phyloP scores from a whole-genome alignment of 495 filamentous ascomycete species.

The Symbiotaphrina buchneri region DNA sequence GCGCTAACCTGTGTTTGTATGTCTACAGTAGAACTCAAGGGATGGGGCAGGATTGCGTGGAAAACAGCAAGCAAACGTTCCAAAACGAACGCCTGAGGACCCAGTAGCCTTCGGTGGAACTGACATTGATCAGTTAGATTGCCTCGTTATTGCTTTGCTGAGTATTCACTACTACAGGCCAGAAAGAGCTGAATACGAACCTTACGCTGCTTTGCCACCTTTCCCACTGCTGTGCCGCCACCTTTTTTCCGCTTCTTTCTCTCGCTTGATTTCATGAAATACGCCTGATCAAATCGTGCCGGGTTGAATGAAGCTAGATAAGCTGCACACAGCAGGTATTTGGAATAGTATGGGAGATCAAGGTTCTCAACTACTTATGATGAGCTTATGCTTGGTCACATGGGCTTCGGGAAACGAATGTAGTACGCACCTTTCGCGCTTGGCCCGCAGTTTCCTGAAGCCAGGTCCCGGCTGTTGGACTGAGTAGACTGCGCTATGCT shows the following conservation, averaged over 20 bases:
- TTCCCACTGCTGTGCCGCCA: conserved; percentile 11
- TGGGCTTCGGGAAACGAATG: too few species aligned
- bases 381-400: too few species aligned
- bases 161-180: neutral
- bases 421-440: too few species aligned
- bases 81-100: conserved; percentile 61
- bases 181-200: conserved; percentile 4
- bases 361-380: conserved; percentile 5
- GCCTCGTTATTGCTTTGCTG: too few species aligned
- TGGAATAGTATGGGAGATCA: conserved; percentile 55
- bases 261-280: conserved; percentile 67
- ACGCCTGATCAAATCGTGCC: conserved; percentile 47
- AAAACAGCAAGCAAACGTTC: conserved; percentile 82
- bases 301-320: conserved; percentile 87
- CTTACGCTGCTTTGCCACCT: conserved; percentile 7
- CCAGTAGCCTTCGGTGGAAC: conserved; percentile 44
- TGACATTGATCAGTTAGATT: too few species aligned
- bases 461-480: too few species aligned
- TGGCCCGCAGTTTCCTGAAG: too few species aligned
- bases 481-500: too few species aligned
- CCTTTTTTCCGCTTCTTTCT: conserved; percentile 24
- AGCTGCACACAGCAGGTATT: conserved; percentile 61
- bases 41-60: conserved; percentile 50
- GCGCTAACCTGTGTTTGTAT: conserved; percentile 16
- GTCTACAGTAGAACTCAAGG: conserved; percentile 26